Evolutionary conservation across 352 stramenopile species (phyloP).

Genomic region (Phytophthora tubulina): DNA sequence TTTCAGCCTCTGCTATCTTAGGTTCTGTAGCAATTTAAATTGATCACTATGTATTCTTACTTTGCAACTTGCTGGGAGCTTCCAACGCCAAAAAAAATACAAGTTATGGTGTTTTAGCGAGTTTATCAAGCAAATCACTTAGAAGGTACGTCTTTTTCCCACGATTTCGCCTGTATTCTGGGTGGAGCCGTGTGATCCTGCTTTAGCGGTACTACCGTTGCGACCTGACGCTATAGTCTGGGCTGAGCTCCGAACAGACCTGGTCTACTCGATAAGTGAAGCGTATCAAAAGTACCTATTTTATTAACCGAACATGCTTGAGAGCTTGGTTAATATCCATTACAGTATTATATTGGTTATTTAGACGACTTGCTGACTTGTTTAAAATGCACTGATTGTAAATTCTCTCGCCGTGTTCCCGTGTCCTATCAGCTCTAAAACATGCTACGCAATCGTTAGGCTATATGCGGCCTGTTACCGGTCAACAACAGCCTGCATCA

Average conservation of each 20-base stretch:
- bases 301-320: no score
- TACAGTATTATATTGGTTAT: background rate
- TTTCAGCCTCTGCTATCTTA: no score
- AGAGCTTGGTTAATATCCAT: no score
- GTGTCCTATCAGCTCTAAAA: constrained; percentile 13
- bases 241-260: background rate
- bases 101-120: no score
- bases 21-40: no score
- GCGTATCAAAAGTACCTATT: background rate
- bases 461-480: constrained; percentile 17
- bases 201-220: background rate
- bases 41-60: no score
- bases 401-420: background rate
- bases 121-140: no score
- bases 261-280: background rate
- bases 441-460: background rate
- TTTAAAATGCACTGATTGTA: background rate
- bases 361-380: background rate
- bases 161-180: no score
- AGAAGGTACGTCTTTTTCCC: no score
- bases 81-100: no score
- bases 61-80: no score
- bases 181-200: no score
- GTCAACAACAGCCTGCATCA: constrained; percentile 16
- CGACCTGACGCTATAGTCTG: constrained; percentile 9